These are phyloP conservation scores for Lunasporangiospora selenospora DNA, from an alignment of 192 early-diverging fungal species.

Conservation along the genomic window DNA sequence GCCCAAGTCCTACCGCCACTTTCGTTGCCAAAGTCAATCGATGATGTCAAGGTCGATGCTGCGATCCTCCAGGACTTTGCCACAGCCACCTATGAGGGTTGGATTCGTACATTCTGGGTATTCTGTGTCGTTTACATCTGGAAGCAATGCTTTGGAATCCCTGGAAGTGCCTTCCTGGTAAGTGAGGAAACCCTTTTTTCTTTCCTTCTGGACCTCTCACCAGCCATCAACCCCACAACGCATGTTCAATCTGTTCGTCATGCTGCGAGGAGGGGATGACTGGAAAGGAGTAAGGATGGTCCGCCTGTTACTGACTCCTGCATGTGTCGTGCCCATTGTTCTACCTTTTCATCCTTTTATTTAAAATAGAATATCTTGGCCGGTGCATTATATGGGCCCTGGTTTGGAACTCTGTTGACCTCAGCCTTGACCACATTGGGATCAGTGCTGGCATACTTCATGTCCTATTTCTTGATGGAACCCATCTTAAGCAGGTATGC, in stretches of 20 bases:
- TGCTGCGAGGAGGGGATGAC: too few relatives aligned
- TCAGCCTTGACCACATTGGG: conserved; percentile 45
- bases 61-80: conserved; percentile 51
- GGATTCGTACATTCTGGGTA: conserved; percentile 47
- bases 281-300: background rate
- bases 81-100: conserved; percentile 48
- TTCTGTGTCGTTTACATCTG: conserved; percentile 59
- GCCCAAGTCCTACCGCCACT: conserved; percentile 39
- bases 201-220: too few relatives aligned
- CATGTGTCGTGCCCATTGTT: background rate
- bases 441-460: conserved; percentile 45
- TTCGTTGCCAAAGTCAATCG: conserved; percentile 55
- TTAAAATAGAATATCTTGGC: conserved; percentile 47
- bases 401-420: conserved; percentile 44
- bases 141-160: conserved; percentile 65
- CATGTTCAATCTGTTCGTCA: too few relatives aligned
- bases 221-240: too few relatives aligned
- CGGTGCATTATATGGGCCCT: conserved; percentile 49
- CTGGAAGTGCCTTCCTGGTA: conserved; percentile 60
- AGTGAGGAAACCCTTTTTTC: too few relatives aligned
- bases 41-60: conserved; percentile 56
- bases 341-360: background rate
- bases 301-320: background rate
- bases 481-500: conserved; percentile 47
- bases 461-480: conserved; percentile 48